Evolutionary conservation across 768 basidiomycete genomes (phyloP).

Genomic region (Suillus bovinus): DNA sequence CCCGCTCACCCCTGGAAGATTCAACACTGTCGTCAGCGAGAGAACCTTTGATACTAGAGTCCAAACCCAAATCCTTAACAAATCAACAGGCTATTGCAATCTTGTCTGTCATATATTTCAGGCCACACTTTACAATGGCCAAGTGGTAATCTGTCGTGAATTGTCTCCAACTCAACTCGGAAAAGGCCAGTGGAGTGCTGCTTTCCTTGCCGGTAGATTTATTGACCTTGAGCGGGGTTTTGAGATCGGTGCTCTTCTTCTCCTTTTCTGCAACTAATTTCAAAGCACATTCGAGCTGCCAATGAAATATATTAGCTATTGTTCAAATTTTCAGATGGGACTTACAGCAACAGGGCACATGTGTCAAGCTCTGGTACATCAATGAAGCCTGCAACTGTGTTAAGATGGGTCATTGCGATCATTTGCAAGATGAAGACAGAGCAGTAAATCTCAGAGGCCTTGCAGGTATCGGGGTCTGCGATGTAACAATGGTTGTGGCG

Average conservation of each 20-base stretch:
- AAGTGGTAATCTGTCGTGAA: not conserved
- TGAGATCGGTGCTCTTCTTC: not conserved
- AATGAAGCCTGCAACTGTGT: constrained; percentile 1
- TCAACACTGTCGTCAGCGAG: not conserved
- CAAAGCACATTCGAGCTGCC: too few species aligned
- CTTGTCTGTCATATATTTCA: not conserved
- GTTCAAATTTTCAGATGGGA: too few species aligned
- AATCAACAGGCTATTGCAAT: not conserved
- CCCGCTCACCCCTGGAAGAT: not conserved
- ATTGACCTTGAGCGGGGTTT: constrained; percentile 7
- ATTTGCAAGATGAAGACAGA: constrained; percentile 10
- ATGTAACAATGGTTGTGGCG: too few species aligned
- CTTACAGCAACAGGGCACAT: not conserved
- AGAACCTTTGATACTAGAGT: not conserved
- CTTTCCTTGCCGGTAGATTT: constrained; percentile 1
- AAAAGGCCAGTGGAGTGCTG: not conserved
- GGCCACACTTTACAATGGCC: not conserved
- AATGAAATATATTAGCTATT: too few species aligned
- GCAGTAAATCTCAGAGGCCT: not conserved
- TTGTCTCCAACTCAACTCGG: not conserved
- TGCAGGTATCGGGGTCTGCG: constrained; percentile 1
- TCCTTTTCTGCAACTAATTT: too few species aligned
- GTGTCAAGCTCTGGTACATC: not conserved
- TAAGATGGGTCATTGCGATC: constrained; percentile 6
- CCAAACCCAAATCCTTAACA: not conserved